Base-by-base conservation (phyloP, 306 rosid species). In the Cucumis cinereus region DNA sequence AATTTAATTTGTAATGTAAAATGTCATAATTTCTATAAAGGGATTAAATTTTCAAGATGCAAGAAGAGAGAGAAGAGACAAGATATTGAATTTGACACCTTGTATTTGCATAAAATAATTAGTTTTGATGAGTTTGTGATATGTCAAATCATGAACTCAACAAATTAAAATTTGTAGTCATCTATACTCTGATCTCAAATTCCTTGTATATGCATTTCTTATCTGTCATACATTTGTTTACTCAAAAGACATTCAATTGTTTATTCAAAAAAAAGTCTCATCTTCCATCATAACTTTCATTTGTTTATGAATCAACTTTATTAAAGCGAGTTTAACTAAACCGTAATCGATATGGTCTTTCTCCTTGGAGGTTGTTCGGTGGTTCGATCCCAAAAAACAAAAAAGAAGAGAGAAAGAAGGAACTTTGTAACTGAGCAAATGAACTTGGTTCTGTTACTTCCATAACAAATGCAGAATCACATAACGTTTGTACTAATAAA, bases 81-180 rank as follows among this genome's bases (percentile, higher is more conserved):
- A 6, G 35, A 23, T 41, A 45, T 22, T 41, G 74, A 43, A 69
- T 22, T 43, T 7, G 55, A 43, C 56, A 69, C 74, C 54, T 67
- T 67, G 33, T 20, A 38, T 67, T 67, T 67, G n/a, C 33, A 67
- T 67, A 67, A 20, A 69, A 53, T 53, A 19, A 30, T 53, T 61
- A 61, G 55, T 12, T 12, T 69, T 3, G 22, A 43, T 22, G 56
- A 68, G 13, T 66, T 64, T 66, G 10, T 43, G 56, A 70, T 14
- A 26, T 16, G 22, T 70, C 57, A 68, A 68, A 68, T 68, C 53
- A 68, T 68, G 74, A 68, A 68, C 20, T 66, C 52, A 66, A 66
- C 49, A 66, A 43, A 66, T 40, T 43, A 12, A 26, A 43, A 68
- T 68, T 36, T 68, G 12, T 41, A 41, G 47, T 33, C 30, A 56